Base-by-base conservation (phyloP, 108 stramenopile species). In the Seminavis robusta region DNA sequence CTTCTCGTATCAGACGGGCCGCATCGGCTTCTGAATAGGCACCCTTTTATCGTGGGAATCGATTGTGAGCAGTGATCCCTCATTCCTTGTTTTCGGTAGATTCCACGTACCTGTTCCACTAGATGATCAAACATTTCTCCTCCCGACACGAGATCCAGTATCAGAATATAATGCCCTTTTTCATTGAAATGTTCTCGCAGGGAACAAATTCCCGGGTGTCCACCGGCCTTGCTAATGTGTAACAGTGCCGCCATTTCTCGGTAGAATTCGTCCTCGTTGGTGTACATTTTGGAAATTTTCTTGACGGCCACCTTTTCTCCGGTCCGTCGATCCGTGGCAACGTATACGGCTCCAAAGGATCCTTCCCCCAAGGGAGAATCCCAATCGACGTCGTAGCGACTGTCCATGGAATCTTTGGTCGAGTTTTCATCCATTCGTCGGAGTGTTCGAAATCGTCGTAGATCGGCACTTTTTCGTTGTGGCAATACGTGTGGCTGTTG, bases 61-160 rank as follows among this genome's bases (percentile, higher is more conserved):
- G n/a, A n/a, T n/a, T n/a, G n/a, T n/a, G n/a, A n/a, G n/a, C n/a
- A n/a, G n/a, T n/a, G n/a, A n/a, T n/a, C n/a, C n/a, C n/a, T n/a
- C n/a, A n/a, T n/a, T n/a, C n/a, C n/a, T n/a, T n/a, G n/a, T n/a
- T n/a, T n/a, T n/a, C n/a, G n/a, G n/a, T n/a, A n/a, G n/a, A n/a
- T n/a, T n/a, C n/a, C n/a, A n/a, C n/a, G n/a, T n/a, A n/a, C n/a
- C n/a, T 56, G 54, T 37, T 76, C 70, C 20, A 88, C 83, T 54
- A 94, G 56, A 47, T 88, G 86, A 70, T 94, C 86, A 68, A 94
- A 94, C 69, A 94, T 65, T 64, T 94, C 92, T 36, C 88, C 86
- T 1, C 92, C 92, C 13, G 54, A 59, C 29, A 94, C 69, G 39
- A 86, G 77, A 66, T 94, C 92, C 39, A 94, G 46, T 17, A 88